These are phyloP conservation scores for Thozetella sp. DNA, from an alignment of 495 filamentous ascomycete species.

Conservation along the genomic window DNA sequence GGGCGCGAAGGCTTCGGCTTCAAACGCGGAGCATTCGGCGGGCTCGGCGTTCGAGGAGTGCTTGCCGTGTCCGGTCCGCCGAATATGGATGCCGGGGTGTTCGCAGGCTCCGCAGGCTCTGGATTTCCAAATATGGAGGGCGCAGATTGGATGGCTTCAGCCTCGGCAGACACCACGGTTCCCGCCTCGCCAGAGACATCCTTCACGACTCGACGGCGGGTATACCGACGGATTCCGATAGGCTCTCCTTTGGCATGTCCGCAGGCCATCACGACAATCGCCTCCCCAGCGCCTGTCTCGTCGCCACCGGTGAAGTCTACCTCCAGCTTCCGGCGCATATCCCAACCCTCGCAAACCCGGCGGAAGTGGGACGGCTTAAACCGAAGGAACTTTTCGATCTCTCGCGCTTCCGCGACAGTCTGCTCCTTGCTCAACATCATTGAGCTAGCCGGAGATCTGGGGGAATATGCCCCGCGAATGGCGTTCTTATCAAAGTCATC, in stretches of 20 bases:
- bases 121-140: background rate
- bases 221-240: constrained; percentile 30
- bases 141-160: background rate
- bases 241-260: constrained; percentile 59
- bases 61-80: background rate
- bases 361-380: constrained; percentile 79
- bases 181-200: background rate
- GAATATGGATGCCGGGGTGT: constrained; percentile 2
- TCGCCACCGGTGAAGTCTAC: constrained; percentile 90
- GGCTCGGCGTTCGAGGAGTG: background rate
- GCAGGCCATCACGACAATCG: constrained; percentile 71
- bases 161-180: background rate
- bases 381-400: constrained; percentile 76
- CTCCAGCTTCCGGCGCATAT: constrained; percentile 84
- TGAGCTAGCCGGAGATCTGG: constrained; percentile 47
- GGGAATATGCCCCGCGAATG: constrained; percentile 46
- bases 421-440: constrained; percentile 74
- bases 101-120: background rate
- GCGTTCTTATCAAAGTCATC: constrained; percentile 66
- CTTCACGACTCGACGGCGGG: constrained; percentile 10
- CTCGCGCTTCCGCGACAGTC: constrained; percentile 70
- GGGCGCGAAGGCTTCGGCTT: background rate
- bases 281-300: constrained; percentile 70
- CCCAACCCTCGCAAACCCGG: constrained; percentile 82
- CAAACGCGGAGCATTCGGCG: background rate